Conservation (phyloP, 1,139 yeast species). For the Hemisphaericaspora xylofermentans region DNA sequence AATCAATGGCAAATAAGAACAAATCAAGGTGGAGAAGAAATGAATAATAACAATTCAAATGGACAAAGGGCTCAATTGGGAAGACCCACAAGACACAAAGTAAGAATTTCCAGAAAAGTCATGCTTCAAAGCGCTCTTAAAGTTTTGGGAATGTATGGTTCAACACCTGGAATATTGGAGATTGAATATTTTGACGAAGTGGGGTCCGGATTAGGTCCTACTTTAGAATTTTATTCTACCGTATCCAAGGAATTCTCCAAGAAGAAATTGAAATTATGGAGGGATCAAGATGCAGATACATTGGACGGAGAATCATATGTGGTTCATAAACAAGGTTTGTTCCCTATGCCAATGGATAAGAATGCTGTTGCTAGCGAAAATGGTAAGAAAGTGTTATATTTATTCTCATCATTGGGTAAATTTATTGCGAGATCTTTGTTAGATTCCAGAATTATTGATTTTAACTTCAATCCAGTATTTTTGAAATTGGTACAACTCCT, state of each 20-base stretch:
- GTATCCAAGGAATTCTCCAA: conserved; percentile 72
- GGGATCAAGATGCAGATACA: conserved; percentile 37
- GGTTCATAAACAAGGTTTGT: conserved; percentile 52
- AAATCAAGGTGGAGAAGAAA: conserved; percentile 38
- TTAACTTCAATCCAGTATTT: conserved; percentile 71
- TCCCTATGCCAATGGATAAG: conserved; percentile 64
- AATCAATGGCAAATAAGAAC: conserved; percentile 71
- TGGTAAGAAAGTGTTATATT: conserved; percentile 46
- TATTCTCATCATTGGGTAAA: conserved; percentile 72
- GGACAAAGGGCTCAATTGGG: conserved; percentile 54
- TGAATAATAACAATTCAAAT: conserved; percentile 13
- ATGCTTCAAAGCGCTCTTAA: conserved; percentile 78
- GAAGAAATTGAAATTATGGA: conserved; percentile 67
- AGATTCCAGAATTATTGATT: conserved; percentile 84
- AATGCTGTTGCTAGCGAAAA: conserved; percentile 29
- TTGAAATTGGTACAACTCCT: conserved; percentile 49
- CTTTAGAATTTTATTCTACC: conserved; percentile 83
- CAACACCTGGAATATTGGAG: conserved; percentile 79
- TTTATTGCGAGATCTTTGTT: conserved; percentile 84
- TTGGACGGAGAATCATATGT: conserved; percentile 41
- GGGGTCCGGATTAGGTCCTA: conserved; percentile 97
- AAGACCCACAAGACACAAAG: conserved; percentile 76
- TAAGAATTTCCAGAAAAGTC: conserved; percentile 70
- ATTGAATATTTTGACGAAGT: conserved; percentile 88
- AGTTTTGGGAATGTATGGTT: conserved; percentile 73